A percentile compares a stretch with the other conserved stretches of the same genome.
Evolutionary conservation across 306 rosid species (phyloP).

Genomic region (Vachellia pachyceras): DNA sequence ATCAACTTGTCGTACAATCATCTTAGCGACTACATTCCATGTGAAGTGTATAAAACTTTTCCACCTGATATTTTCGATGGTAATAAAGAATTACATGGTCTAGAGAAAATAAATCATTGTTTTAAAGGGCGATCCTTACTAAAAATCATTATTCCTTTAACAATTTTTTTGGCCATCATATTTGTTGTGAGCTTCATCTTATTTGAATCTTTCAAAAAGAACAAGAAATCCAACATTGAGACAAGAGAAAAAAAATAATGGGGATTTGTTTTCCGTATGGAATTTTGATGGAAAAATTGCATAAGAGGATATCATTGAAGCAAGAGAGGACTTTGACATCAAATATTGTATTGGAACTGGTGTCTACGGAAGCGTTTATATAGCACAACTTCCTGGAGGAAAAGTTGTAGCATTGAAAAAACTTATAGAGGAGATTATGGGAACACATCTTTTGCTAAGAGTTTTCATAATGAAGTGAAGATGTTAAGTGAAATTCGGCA

Average conservation of each 20-base stretch:
- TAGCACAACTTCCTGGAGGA: not conserved
- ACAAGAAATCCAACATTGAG: not conserved
- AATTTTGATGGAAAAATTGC: not conserved
- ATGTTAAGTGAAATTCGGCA: not conserved
- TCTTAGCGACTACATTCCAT: too few species aligned
- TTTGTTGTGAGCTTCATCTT: not conserved
- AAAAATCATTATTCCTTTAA: not conserved
- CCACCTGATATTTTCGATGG: too few species aligned
- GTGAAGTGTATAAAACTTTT: too few species aligned
- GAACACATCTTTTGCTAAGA: not conserved
- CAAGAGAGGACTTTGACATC: not conserved
- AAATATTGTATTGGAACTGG: constrained; percentile 9
- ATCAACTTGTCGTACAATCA: too few species aligned
- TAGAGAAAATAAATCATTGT: too few species aligned
- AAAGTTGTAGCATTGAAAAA: not conserved
- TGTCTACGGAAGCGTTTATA: not conserved
- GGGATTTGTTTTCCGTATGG: not conserved
- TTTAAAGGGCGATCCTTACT: too few species aligned
- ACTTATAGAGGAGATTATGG: not conserved
- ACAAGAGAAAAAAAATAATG: not conserved
- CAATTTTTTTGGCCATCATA: not conserved
- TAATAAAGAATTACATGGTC: too few species aligned
- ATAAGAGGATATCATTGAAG: not conserved
- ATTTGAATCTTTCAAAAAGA: not conserved
- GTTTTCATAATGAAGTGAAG: not conserved